These are phyloP conservation scores for Ustilago vetiveriae DNA, from an alignment of 1,284 basidiomycete species.

Conservation along the genomic window DNA sequence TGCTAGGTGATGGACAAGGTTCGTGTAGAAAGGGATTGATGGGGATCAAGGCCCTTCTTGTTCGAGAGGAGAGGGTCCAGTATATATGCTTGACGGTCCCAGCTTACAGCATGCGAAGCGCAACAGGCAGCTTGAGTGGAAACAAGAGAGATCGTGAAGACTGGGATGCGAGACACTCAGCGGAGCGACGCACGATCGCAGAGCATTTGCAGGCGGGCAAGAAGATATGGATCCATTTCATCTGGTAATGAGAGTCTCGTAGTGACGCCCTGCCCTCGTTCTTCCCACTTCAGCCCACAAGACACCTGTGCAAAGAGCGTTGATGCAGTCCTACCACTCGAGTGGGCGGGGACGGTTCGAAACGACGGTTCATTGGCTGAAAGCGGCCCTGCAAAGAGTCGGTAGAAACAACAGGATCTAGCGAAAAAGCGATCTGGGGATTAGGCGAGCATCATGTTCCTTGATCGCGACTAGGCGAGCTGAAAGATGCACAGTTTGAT, in stretches of 20 bases:
- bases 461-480: slow-evolving; percentile 9
- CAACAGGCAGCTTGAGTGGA: neutral
- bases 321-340: neutral
- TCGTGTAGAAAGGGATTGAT: too few relatives aligned
- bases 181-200: neutral
- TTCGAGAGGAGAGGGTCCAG: neutral
- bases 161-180: slow-evolving; percentile 2
- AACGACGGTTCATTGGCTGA: neutral
- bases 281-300: too few relatives aligned
- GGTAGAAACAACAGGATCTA: slow-evolving; percentile 1
- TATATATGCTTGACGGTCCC: slow-evolving; percentile 14
- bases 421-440: slow-evolving; percentile 5
- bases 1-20: slow-evolving; percentile 5
- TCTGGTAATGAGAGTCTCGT: neutral
- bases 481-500: neutral
- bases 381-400: neutral
- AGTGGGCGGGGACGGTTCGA: neutral
- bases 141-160: neutral
- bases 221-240: slow-evolving; percentile 3
- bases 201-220: neutral
- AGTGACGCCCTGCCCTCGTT: neutral
- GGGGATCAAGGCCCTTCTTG: too few relatives aligned
- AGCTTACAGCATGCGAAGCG: neutral
- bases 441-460: slow-evolving; percentile 22
- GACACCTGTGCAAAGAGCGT: too few relatives aligned